A percentile compares a stretch with the other conserved stretches of the same genome.
phyloP scores from a whole-genome alignment of 352 stramenopile species.

The Pythium plurisporium region DNA sequence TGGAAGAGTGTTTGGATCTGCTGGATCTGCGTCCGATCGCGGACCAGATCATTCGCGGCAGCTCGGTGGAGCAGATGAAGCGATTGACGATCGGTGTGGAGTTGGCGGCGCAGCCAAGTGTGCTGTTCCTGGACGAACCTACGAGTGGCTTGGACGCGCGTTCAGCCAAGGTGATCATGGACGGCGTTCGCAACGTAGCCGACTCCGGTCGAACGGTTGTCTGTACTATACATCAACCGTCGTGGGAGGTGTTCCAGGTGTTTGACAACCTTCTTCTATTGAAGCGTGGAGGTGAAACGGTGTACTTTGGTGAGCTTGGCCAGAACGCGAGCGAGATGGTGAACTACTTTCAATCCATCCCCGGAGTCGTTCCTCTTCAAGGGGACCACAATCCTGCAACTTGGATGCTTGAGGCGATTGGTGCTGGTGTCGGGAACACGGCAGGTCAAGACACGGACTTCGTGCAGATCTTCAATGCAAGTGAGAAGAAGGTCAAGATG shows the following conservation, averaged over 20 bases:
- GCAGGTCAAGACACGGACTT: too few relatives aligned
- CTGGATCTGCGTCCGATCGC: conserved; percentile 27
- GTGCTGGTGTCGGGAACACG: too few relatives aligned
- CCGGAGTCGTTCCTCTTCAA: too few relatives aligned
- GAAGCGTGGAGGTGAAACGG: conserved; percentile 18
- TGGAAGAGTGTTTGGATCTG: conserved; percentile 35
- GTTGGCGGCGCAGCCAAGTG: conserved; percentile 66
- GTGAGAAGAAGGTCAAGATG: neutral
- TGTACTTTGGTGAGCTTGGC: conserved; percentile 24
- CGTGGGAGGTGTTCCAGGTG: conserved; percentile 23
- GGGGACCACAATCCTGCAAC: too few relatives aligned
- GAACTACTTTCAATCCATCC: too few relatives aligned
- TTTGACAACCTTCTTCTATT: conserved; percentile 23
- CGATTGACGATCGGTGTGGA: conserved; percentile 46
- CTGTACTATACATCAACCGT: too few relatives aligned
- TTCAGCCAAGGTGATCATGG: conserved; percentile 74
- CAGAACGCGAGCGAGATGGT: conserved; percentile 26
- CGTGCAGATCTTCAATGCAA: conserved; percentile 4
- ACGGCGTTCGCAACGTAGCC: conserved; percentile 79
- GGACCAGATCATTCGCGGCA: conserved; percentile 31
- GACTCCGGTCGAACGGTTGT: too few relatives aligned
- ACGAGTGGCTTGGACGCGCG: conserved; percentile 75
- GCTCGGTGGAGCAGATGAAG: conserved; percentile 43
- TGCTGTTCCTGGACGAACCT: conserved; percentile 80
- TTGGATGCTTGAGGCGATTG: too few relatives aligned